Base-by-base conservation (phyloP, 306 rosid genomes). In the Boehmeria nivea region DNA sequence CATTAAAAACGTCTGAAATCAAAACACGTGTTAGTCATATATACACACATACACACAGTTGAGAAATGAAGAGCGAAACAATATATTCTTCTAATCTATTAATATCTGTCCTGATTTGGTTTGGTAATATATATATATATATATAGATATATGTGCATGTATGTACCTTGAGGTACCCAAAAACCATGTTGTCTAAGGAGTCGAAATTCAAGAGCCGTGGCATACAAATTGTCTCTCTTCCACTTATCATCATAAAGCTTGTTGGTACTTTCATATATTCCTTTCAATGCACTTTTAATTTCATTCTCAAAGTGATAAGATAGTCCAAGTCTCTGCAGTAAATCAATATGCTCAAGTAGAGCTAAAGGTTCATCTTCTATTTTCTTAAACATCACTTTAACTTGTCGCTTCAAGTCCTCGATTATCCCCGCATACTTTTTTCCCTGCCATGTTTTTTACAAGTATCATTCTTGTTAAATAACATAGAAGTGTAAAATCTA, bases 141-240 rank as follows among this genome's bases (percentile, higher is more conserved):
- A 12, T 14, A n/a, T 6, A n/a, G 6, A 31, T 31, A 31, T 0
- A 31, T 4, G 36, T 4, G 19, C 19, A 16, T 19, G 21, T 22
- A 16, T 6, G 16, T 43, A 43, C 49, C 51, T 45, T 45, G 51
- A 45, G 51, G 51, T 13, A 45, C 24, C 7, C 10, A 45, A 11
- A 2, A 20, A 2, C 26, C 51, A 45, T 45, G 51, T 19, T 45
- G 51, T 2, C 51, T 21, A 0, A 45, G 51, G 26, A 45, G 51
- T 48, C 69, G 54, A 47, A 51, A 64, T 19, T 58, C 50, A 57
- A 70, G 76, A 4, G 76, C 34, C 11, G 59, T 15, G n/a, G 47
- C 27, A 34, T 58, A 39, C 11, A 71, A 14, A 45, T 44, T 68
- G 9, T 53, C 19, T 12, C 45, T 53, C 20, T 31, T 31, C 36